phyloP scores from a whole-genome alignment of 805 yeast genomes.

The Cyberlindnera nakhonratchasimensis region DNA sequence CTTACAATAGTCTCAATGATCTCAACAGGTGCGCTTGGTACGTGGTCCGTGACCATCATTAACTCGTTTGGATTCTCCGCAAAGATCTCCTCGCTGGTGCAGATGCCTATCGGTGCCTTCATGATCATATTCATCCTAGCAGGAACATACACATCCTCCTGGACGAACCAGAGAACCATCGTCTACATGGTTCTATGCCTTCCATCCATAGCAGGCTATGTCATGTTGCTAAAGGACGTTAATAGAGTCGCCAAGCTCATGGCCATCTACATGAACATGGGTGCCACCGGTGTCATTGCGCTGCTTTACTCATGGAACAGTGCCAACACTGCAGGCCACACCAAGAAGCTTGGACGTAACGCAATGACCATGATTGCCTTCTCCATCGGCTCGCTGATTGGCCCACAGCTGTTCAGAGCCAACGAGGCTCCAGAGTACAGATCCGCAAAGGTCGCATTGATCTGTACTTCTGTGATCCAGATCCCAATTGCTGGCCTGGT shows the following conservation, averaged over 20 bases:
- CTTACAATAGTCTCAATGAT: conserved; percentile 44
- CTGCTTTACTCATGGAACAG: conserved; percentile 59
- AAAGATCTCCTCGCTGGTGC: conserved; percentile 44
- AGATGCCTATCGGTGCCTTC: conserved; percentile 55
- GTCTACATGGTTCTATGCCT: conserved; percentile 37
- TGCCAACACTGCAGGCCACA: conserved; percentile 60
- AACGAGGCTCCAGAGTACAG: conserved; percentile 49
- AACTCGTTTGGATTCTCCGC: conserved; percentile 43
- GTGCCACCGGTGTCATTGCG: conserved; percentile 56
- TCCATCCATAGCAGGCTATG: conserved; percentile 49
- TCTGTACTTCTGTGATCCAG: conserved; percentile 47
- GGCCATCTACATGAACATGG: conserved; percentile 48
- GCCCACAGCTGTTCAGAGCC: conserved; percentile 59
- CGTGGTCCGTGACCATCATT: conserved; percentile 36
- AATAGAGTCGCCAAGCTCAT: conserved; percentile 45
- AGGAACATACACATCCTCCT: conserved; percentile 37
- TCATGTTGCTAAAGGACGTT: conserved; percentile 39
- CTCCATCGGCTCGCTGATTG: conserved; percentile 55
- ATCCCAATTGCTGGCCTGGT: conserved; percentile 41
- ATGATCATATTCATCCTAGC: conserved; percentile 40
- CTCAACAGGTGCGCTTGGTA: conserved; percentile 45
- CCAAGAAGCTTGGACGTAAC: conserved; percentile 52
- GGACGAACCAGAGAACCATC: conserved; percentile 34
- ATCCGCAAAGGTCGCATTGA: conserved; percentile 55
- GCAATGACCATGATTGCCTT: conserved; percentile 56